Conservation (phyloP, 306 rosid genomes). For the Parietaria judaica region DNA sequence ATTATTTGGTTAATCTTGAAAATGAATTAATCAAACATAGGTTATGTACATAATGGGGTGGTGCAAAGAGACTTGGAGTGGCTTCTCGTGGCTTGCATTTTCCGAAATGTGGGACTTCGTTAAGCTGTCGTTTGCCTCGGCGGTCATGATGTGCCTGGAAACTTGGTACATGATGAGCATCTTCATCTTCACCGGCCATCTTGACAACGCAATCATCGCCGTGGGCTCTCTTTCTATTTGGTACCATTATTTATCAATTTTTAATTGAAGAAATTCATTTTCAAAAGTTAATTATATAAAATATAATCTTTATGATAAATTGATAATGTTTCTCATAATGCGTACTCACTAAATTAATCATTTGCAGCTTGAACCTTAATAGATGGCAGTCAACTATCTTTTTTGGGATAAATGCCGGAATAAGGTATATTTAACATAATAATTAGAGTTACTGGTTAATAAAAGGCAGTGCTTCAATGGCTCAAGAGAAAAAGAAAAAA, state of each 20-base stretch:
- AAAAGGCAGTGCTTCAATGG: no score
- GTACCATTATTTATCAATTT: slow-evolving; percentile 17
- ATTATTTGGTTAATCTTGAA: no score
- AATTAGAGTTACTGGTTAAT: background rate
- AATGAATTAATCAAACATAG: no score
- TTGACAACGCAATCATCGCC: slow-evolving; percentile 35
- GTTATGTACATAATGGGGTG: slow-evolving; percentile 47
- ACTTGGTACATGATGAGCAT: slow-evolving; percentile 36
- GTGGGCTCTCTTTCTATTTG: slow-evolving; percentile 50
- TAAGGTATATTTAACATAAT: slow-evolving; percentile 16
- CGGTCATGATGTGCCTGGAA: slow-evolving; percentile 77
- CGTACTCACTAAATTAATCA: background rate
- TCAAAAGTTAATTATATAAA: no score
- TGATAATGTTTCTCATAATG: background rate
- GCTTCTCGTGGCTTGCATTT: slow-evolving; percentile 60
- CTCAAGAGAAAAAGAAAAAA: no score
- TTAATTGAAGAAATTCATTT: background rate
- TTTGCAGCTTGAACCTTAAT: slow-evolving; percentile 24
- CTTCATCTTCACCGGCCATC: slow-evolving; percentile 27
- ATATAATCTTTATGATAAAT: background rate
- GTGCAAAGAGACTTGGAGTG: slow-evolving; percentile 70
- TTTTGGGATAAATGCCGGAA: slow-evolving; percentile 25
- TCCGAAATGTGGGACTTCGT: slow-evolving; percentile 65
- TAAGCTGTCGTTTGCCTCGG: slow-evolving; percentile 69
- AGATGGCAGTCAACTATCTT: slow-evolving; percentile 25